Evolutionary conservation across 768 basidiomycete species (phyloP), one percentile per base, ranked within the genome.

Genomic region (Boletus speciosus): DNA sequence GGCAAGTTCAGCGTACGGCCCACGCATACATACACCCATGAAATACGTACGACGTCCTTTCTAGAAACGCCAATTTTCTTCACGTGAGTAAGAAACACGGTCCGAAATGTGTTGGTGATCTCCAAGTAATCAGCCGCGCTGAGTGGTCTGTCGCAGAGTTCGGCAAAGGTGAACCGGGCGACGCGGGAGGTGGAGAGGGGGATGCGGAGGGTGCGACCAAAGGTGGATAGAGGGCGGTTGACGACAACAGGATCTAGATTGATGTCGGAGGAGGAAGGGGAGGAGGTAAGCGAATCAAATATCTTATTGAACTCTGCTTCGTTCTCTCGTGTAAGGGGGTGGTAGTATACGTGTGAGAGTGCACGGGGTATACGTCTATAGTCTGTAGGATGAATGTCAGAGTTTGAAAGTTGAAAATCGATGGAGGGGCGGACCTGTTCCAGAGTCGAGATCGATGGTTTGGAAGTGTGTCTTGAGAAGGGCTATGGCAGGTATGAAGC

Each of bases 111-210:
- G 63, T 84, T 84, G 4, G 95, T 96, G 52, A 99, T 82, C 74
- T 98, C 93, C 37, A 99, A 68, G 71, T 98, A 99, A 70, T 99
- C 97, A 2, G 93, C 93, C 23, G 97, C 96, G 64, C 91, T 91
- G 63, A 97, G 74, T 1, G 95, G 91, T 61, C 83, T 81, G 0
- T 90, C 91, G 64, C 97, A 99, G 16, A 99, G 77, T 54, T 95
- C 84, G 5, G 81, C 66, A 67, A 99, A 99, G 12, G 76, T 78
- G 70, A 98, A 98, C 69, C 84, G 85, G 8, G 97, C 97, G 49
- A 97, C 81, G 41, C 74, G 80, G 35, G 78, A 81, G 12, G 88
- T 86, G 62, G 90, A 91, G 63, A 90, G 84, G 14, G 94, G 93
- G 9, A 98, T 78, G 42, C 69, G 63, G 16, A 98, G 74, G 9